Evolutionary conservation across 371 early-diverging fungal genomes (phyloP).

Genomic region (Rhizomucor miehei): DNA sequence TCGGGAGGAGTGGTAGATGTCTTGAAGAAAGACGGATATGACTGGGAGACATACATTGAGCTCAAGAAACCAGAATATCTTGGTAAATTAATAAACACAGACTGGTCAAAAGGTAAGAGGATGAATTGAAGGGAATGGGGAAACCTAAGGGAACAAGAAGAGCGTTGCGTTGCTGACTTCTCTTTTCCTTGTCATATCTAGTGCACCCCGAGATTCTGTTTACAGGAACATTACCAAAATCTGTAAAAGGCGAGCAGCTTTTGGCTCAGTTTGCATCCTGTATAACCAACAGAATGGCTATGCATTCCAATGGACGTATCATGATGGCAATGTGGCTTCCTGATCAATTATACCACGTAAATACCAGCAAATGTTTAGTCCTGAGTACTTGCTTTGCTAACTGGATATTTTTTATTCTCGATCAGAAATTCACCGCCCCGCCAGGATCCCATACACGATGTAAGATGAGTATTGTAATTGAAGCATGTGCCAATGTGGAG

Average conservation of each 20-base stretch:
- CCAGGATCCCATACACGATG: conserved; percentile 31
- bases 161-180: neutral
- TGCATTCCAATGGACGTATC: conserved; percentile 44
- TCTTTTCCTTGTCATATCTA: conserved; percentile 1
- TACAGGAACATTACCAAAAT: conserved; percentile 45
- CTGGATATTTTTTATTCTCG: neutral
- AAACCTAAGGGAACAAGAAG: neutral
- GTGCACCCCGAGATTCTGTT: conserved; percentile 40
- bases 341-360: conserved; percentile 26
- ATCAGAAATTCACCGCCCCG: conserved; percentile 37
- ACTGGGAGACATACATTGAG: conserved; percentile 41
- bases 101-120: conserved; percentile 37
- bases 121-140: too few species aligned
- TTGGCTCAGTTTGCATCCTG: conserved; percentile 42
- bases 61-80: conserved; percentile 32
- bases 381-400: neutral
- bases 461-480: conserved; percentile 45
- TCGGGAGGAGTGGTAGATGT: conserved; percentile 14
- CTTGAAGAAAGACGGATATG: conserved; percentile 43
- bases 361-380: neutral
- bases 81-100: conserved; percentile 19
- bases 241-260: conserved; percentile 38
- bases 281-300: conserved; percentile 39
- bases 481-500: conserved; percentile 30
- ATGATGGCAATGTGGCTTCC: conserved; percentile 50